Base-by-base conservation (phyloP, 148 eudicot species). In the Simmondsia chinensis region DNA sequence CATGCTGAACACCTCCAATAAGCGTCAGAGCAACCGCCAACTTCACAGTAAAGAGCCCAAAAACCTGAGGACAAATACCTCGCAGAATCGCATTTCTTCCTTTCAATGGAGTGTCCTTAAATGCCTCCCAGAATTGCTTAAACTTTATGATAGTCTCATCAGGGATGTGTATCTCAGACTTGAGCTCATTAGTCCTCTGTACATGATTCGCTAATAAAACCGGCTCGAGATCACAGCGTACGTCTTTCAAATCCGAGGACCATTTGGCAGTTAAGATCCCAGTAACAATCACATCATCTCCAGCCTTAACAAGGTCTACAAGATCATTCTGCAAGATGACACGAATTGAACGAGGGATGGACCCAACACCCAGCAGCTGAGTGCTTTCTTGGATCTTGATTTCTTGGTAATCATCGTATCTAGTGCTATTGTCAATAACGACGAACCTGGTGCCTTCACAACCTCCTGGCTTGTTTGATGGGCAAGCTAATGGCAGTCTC, bases 1-100 rank as follows among this genome's bases (percentile, higher is more conserved):
- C 77, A 55, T 91, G 88, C 67, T 91, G 97, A 20, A 91, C 97
- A 9, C 97, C 97, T 15, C 95, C 97, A 58, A 91, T 85, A 44
- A 91, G 94, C 14, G 97, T 91, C 56, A 91, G 65, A 17, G 86
- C 86, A 72, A 85, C 94, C 33, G 97, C 95, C 51, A 91, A 69
- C 69, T 91, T 91, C 29, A 91, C 97, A 11, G 95, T 85, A 56
- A 85, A 91, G 55, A 91, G 95, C 45, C 97, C 97, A 58, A 79
- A 91, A 16, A 91, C 61, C 60, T 91, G 97, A 4, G 97, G 95
- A 51, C 97, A 91, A 26, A 91, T 75, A 26, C 71, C 95, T 30
- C 60, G 55, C 17, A 91, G 73, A 69, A 91, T 82, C 43, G 79
- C 86, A 76, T 85, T 91, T 59, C 97, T 71, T 17, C 97, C 97